Base-by-base conservation (phyloP, 1,139 yeast species). In the Yamadazyma kanchanaburiensis region DNA sequence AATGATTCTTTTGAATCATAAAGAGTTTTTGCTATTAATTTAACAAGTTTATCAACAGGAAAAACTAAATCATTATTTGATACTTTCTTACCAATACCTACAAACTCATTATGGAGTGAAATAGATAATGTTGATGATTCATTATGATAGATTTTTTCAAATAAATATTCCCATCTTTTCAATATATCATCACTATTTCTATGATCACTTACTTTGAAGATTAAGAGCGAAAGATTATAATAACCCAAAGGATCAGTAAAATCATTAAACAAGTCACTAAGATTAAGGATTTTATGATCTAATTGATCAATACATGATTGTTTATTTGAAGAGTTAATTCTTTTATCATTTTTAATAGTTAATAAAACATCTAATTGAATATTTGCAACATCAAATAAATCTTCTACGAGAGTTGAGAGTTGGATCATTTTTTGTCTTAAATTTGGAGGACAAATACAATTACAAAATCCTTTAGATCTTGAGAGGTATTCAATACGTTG, bases 381-480 rank as follows among this genome's bases (percentile, higher is more conserved):
- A 42, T 81, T 79, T 3, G 96, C 94, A 25, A 91, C 94, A 30
- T 86, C 94, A 48, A 89, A 76, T 31, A 84, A 72, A 50, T 89
- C 96, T 43, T 80, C 83, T 21, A 89, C 82, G 41, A 73, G 65
- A 8, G 78, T 68, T 2, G 87, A 72, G 35, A 91, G 65, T 46
- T 77, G 80, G 19, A 80, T 75, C 74, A 86, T 80, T 42, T 77
- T 76, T 48, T 83, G 94, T 43, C 94, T 73, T 46, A 80, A 70
- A 37, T 73, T 77, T 19, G 94, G 88, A 14, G 94, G 83, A 42
- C 91, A 80, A 18, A 77, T 79, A 54, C 95, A 82, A 48, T 85
- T 85, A 52, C 96, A 85, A 62, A 86, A 89, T 3, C 96, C 96
- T 53, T 83, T 84, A 1, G 96, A 97, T 43, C 97, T 74, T 1